Evolutionary conservation across 2,329 filamentous ascomycete genomes (phyloP).

Genomic region (Calonectria henricotiae): DNA sequence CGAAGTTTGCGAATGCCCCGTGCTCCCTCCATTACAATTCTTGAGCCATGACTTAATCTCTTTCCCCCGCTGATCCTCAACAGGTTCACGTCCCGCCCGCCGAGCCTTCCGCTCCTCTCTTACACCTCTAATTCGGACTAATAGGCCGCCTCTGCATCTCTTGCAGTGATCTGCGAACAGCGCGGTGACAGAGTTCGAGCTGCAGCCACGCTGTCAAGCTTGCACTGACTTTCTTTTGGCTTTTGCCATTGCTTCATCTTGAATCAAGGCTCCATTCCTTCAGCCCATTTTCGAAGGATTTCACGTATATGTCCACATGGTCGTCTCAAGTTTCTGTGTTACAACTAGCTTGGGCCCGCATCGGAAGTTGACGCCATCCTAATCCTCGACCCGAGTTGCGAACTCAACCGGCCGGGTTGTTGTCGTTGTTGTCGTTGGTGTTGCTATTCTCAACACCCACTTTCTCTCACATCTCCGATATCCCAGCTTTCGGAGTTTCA

Average conservation of each 20-base stretch:
- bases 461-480: constrained; percentile 33
- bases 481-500: constrained; percentile 24
- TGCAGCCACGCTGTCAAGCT: constrained; percentile 29
- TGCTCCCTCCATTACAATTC: constrained; percentile 30
- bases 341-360: constrained; percentile 12
- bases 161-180: constrained; percentile 40
- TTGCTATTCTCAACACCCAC: constrained; percentile 26
- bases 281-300: constrained; percentile 18
- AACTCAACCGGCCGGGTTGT: constrained; percentile 30
- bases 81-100: constrained; percentile 37
- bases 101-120: constrained; percentile 40
- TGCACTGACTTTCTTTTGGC: constrained; percentile 24
- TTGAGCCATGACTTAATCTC: constrained; percentile 37
- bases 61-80: constrained; percentile 35
- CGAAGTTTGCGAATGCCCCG: constrained; percentile 33
- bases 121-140: constrained; percentile 19
- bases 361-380: constrained; percentile 38
- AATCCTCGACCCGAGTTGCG: constrained; percentile 30
- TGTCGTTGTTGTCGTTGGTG: neutral
- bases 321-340: constrained; percentile 22
- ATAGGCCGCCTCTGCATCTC: constrained; percentile 33
- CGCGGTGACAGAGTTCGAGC: constrained; percentile 36
- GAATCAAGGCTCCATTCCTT: constrained; percentile 19
- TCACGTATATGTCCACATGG: constrained; percentile 15
- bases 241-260: constrained; percentile 20